A percentile compares a stretch with the other conserved stretches of the same genome.
Evolutionary conservation across 768 basidiomycete genomes (phyloP).

Genomic region (Lactarius hatsudake): DNA sequence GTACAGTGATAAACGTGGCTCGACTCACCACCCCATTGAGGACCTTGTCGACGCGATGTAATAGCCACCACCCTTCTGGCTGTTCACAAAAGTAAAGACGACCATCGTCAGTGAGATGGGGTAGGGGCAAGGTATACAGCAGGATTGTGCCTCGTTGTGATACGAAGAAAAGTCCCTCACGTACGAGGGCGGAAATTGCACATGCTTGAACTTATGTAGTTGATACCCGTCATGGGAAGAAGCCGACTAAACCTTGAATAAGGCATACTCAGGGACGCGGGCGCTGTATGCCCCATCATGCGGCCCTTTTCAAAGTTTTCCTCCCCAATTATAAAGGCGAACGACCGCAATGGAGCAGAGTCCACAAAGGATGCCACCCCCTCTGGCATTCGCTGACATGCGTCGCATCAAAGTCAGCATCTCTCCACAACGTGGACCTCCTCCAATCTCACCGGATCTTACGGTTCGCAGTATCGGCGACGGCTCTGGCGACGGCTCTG

Average conservation of each 20-base stretch:
- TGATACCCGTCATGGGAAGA: neutral
- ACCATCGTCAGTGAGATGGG: neutral
- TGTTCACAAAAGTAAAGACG: constrained; percentile 7
- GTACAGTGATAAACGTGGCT: neutral
- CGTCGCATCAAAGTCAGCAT: neutral
- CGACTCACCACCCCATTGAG: constrained; percentile 16
- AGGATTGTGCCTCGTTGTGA: neutral
- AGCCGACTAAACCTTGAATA: neutral
- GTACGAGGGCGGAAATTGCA: neutral
- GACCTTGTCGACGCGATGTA: constrained; percentile 1
- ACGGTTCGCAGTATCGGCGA: neutral
- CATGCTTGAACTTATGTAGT: neutral
- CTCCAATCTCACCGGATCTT: neutral
- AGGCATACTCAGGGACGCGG: neutral
- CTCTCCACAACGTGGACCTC: neutral
- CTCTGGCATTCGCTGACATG: neutral
- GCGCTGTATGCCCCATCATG: neutral
- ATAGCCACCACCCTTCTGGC: neutral
- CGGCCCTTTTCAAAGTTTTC: neutral
- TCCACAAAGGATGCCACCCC: neutral
- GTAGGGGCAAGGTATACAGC: neutral
- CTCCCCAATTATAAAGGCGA: neutral
- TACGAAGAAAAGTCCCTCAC: neutral
- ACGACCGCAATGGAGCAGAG: neutral
- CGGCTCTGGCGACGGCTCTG: neutral